These are phyloP conservation scores for Solidago caesia DNA, from an alignment of 129 eudicot species.

Conservation along the genomic window DNA sequence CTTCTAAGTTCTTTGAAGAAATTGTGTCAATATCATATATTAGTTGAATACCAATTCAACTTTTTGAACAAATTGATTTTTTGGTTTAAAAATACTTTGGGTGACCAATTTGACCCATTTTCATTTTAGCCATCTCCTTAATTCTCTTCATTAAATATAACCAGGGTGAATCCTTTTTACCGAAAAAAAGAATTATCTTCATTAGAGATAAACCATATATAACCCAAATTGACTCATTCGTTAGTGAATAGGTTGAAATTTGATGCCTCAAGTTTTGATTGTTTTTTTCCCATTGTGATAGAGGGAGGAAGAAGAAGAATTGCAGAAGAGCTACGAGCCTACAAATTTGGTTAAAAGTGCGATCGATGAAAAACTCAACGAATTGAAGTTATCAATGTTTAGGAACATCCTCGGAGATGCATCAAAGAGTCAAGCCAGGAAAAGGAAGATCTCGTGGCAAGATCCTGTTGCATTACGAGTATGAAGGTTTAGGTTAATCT, in stretches of 20 bases:
- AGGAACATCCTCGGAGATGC: constrained; percentile 47
- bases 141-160: too few species aligned
- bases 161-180: too few species aligned
- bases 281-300: background rate
- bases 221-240: background rate
- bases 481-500: constrained; percentile 28
- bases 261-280: background rate
- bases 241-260: background rate
- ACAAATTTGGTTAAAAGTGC: constrained; percentile 17
- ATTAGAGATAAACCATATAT: too few species aligned
- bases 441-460: constrained; percentile 67
- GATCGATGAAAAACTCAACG: constrained; percentile 32
- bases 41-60: background rate
- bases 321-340: constrained; percentile 13
- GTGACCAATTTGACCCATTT: background rate
- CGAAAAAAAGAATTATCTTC: too few species aligned
- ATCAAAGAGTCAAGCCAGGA: constrained; percentile 49
- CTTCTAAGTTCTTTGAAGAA: too few species aligned
- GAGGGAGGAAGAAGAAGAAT: constrained; percentile 61
- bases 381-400: constrained; percentile 49
- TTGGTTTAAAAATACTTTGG: background rate
- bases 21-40: background rate
- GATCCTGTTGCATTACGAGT: constrained; percentile 43
- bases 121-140: background rate
- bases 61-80: background rate